Evolutionary conservation across 2,329 filamentous ascomycete genomes (phyloP).

Genomic region (Talaromyces sp.): DNA sequence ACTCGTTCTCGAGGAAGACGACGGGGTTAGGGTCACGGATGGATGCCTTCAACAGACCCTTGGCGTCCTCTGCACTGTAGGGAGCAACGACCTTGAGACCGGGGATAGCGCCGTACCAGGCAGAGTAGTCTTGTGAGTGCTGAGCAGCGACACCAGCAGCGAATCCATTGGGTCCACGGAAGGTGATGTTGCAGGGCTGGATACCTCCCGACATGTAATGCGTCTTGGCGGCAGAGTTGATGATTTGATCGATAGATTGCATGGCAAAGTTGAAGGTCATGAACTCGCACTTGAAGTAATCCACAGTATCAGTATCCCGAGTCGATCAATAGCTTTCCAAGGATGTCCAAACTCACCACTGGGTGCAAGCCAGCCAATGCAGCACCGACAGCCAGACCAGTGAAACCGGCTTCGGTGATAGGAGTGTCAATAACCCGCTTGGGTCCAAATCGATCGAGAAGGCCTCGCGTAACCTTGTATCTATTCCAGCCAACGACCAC

Average conservation of each 20-base stretch:
- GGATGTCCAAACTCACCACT: constrained; percentile 60
- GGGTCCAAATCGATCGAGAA: constrained; percentile 93
- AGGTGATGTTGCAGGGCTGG: constrained; percentile 99
- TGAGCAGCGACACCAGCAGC: constrained; percentile 91
- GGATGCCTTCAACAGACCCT: constrained; percentile 94
- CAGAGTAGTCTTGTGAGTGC: constrained; percentile 98
- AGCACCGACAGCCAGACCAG: constrained; percentile 87
- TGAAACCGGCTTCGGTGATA: constrained; percentile 96
- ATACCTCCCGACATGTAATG: constrained; percentile 99
- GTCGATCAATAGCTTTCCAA: background rate
- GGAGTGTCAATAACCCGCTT: constrained; percentile 97
- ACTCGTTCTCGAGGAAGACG: constrained; percentile 81
- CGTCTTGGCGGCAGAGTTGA: constrained; percentile 98
- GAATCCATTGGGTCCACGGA: constrained; percentile 98
- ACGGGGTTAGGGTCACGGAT: constrained; percentile 98
- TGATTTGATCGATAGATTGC: constrained; percentile 99
- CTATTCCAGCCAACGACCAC: constrained; percentile 29
- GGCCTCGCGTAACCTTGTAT: constrained; percentile 98
- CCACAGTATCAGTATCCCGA: constrained; percentile 3
- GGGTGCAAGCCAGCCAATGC: constrained; percentile 92
- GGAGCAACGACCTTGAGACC: constrained; percentile 95
- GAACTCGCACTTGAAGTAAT: constrained; percentile 74
- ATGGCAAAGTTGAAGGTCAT: constrained; percentile 99
- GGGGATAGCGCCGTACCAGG: constrained; percentile 98
- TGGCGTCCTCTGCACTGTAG: constrained; percentile 96